Percentiles rank a stretch among this genome's conserved stretches.
Evolutionary conservation across 129 eudicot species (phyloP).

Genomic region (Centella asiatica): DNA sequence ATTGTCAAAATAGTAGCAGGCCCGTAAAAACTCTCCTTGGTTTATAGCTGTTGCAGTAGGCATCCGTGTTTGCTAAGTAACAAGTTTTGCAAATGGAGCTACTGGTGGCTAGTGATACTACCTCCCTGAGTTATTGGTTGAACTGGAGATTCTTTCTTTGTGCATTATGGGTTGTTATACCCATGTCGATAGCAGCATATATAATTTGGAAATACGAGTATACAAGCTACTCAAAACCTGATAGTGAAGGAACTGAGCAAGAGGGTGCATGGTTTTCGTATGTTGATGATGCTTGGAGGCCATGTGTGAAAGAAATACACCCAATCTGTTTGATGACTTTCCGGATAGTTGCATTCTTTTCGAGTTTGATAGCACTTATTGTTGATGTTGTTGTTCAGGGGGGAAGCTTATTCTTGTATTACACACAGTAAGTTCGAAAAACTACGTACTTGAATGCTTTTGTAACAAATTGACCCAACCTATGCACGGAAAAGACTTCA

Average conservation of each 20-base stretch:
- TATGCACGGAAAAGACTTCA: background rate
- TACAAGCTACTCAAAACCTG: constrained; percentile 27
- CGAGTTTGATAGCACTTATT: constrained; percentile 38
- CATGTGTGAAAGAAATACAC: constrained; percentile 60
- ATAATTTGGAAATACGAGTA: constrained; percentile 59
- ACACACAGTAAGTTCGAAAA: constrained; percentile 71
- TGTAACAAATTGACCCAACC: background rate
- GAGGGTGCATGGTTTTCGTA: constrained; percentile 30
- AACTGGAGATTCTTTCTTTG: constrained; percentile 73
- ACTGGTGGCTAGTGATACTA: constrained; percentile 36
- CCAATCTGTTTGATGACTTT: constrained; percentile 57
- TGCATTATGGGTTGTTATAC: constrained; percentile 45
- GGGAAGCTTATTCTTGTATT: constrained; percentile 43
- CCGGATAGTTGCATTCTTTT: constrained; percentile 52
- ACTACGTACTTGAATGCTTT: background rate
- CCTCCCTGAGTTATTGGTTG: constrained; percentile 76
- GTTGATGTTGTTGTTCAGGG: constrained; percentile 56
- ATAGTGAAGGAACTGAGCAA: constrained; percentile 26
- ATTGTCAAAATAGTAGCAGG: background rate
- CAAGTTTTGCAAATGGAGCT: constrained; percentile 30
- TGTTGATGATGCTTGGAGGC: constrained; percentile 74
- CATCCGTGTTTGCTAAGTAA: background rate
- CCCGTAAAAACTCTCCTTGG: background rate
- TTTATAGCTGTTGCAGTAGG: background rate
- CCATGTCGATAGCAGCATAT: constrained; percentile 30